Evolutionary conservation across 169 alveolate species (phyloP).

Genomic region (Plasmodium reichenowi): DNA sequence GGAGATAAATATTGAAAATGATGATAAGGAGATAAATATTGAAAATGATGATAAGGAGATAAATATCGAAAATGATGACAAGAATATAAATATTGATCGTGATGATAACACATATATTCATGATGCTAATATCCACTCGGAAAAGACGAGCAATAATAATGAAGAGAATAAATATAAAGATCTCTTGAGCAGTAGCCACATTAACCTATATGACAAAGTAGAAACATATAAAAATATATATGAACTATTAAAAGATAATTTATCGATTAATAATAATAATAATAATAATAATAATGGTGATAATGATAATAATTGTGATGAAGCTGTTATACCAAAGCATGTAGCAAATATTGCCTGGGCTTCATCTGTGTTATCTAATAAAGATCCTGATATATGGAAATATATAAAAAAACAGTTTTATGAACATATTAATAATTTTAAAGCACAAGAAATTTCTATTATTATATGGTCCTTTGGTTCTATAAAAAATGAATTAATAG

Average conservation of each 20-base stretch:
- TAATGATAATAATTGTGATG: no score
- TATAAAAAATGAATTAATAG: slow-evolving; percentile 24
- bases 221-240: slow-evolving; percentile 30
- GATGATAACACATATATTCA: slow-evolving; percentile 6
- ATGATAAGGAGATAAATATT: neutral
- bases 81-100: neutral
- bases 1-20: neutral
- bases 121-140: neutral
- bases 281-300: no score
- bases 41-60: neutral
- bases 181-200: slow-evolving; percentile 20
- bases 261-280: neutral
- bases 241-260: slow-evolving; percentile 11
- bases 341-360: slow-evolving; percentile 75
- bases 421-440: slow-evolving; percentile 32
- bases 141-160: neutral
- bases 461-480: slow-evolving; percentile 71
- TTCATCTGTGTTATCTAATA: slow-evolving; percentile 36
- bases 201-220: neutral
- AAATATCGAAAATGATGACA: neutral
- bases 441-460: slow-evolving; percentile 64
- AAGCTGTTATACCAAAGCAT: slow-evolving; percentile 29
- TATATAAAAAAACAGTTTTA: slow-evolving; percentile 52
- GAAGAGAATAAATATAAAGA: neutral
- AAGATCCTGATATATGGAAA: slow-evolving; percentile 32